phyloP scores from a whole-genome alignment of 2,329 filamentous ascomycete species.

The Colletotrichum sp. region DNA sequence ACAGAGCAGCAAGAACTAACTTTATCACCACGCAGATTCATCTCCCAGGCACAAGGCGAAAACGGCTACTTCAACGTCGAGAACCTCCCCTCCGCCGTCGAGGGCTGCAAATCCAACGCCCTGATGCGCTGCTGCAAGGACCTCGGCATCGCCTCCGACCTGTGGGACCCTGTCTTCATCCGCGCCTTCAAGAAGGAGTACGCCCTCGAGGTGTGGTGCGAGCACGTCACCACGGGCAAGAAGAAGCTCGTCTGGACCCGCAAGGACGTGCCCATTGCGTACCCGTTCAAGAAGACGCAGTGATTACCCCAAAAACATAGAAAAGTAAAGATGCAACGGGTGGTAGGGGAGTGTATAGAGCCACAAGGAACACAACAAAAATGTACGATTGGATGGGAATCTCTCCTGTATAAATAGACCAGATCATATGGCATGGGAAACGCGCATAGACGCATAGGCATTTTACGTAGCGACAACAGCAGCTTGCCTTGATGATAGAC shows the following conservation, averaged over 20 bases:
- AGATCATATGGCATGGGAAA: background rate
- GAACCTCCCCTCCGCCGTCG: conserved; percentile 89
- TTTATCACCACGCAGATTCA: conserved; percentile 64
- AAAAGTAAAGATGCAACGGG: background rate
- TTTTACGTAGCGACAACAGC: background rate
- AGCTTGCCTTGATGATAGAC: background rate
- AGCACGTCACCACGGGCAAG: conserved; percentile 87
- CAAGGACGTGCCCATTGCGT: conserved; percentile 78
- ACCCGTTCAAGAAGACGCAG: conserved; percentile 55
- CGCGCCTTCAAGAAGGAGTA: conserved; percentile 78
- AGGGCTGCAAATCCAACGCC: conserved; percentile 97
- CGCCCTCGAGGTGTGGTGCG: conserved; percentile 84
- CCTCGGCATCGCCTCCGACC: conserved; percentile 88
- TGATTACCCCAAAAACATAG: background rate
- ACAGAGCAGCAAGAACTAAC: background rate
- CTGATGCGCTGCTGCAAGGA: conserved; percentile 99
- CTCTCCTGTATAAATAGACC: background rate
- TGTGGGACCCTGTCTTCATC: conserved; percentile 96
- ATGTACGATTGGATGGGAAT: background rate
- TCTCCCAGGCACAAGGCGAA: conserved; percentile 91
- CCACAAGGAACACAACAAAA: background rate
- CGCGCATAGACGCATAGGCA: background rate
- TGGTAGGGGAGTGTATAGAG: background rate
- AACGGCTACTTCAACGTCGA: conserved; percentile 92
- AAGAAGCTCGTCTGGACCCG: conserved; percentile 85